Evolutionary conservation across 2,329 filamentous ascomycete species (phyloP).

Genomic region (Stachybotrys elegans): DNA sequence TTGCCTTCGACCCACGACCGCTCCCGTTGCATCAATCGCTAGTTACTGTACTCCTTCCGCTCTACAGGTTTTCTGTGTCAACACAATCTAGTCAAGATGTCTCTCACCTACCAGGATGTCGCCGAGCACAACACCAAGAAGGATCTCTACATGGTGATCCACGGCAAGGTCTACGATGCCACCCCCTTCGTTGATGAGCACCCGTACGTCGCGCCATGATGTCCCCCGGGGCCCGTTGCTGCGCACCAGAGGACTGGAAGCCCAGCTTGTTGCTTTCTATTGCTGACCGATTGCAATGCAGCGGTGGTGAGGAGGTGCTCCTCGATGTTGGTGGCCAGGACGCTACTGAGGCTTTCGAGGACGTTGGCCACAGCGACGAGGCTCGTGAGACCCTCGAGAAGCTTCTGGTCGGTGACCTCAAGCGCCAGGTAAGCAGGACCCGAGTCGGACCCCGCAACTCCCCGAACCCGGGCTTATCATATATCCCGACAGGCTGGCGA

Average conservation of each 20-base stretch:
- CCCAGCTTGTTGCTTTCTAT: conserved; percentile 2
- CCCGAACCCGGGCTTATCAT: conserved; percentile 10
- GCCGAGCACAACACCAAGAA: conserved; percentile 87
- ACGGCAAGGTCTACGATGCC: conserved; percentile 94
- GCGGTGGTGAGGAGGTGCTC: conserved; percentile 96
- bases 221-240: too few species aligned
- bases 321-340: conserved; percentile 95
- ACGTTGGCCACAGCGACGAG: conserved; percentile 98
- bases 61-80: background rate
- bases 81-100: conserved; percentile 22
- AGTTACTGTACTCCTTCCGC: background rate
- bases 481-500: conserved; percentile 60
- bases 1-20: too few species aligned
- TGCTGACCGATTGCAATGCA: conserved; percentile 33
- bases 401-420: conserved; percentile 69
- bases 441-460: background rate
- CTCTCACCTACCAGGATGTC: conserved; percentile 74
- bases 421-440: conserved; percentile 63
- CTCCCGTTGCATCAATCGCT: too few species aligned
- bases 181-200: conserved; percentile 95
- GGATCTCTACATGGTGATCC: conserved; percentile 85
- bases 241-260: too few species aligned
- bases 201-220: conserved; percentile 54
- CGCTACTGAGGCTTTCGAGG: conserved; percentile 96
- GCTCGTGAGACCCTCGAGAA: conserved; percentile 86